Evolutionary conservation across 2,329 filamentous ascomycete species (phyloP).

Genomic region (Penicillium sp.): DNA sequence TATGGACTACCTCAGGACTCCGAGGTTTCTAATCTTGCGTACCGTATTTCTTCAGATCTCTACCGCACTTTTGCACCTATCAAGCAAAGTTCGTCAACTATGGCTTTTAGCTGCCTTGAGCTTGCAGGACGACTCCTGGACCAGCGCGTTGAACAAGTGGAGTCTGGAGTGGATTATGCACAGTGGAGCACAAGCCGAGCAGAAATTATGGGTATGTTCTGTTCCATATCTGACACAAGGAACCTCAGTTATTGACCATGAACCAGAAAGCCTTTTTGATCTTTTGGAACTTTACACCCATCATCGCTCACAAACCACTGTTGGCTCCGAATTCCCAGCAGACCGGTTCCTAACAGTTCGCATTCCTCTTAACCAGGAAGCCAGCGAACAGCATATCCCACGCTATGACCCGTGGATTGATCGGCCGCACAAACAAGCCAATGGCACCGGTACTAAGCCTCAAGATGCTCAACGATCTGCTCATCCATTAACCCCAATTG

Average conservation of each 20-base stretch:
- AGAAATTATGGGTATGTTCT: conserved; percentile 52
- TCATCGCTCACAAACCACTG: conserved; percentile 69
- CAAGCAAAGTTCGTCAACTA: conserved; percentile 82
- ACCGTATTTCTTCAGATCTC: conserved; percentile 80
- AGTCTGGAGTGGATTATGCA: conserved; percentile 50
- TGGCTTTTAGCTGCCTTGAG: conserved; percentile 80
- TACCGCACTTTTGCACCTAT: conserved; percentile 92
- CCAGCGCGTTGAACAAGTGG: conserved; percentile 53
- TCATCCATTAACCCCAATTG: conserved; percentile 48
- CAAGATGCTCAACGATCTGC: conserved; percentile 7
- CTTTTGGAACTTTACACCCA: conserved; percentile 90
- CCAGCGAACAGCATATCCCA: conserved; percentile 60
- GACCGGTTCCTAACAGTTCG: conserved; percentile 82
- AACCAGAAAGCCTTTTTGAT: conserved; percentile 77
- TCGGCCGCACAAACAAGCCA: conserved; percentile 25
- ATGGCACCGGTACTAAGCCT: conserved; percentile 18
- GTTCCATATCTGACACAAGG: conserved; percentile 13
- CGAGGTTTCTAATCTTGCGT: conserved; percentile 65
- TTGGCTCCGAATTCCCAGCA: conserved; percentile 70
- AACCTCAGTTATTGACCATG: conserved; percentile 27
- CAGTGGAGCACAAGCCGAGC: conserved; percentile 48
- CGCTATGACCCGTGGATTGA: conserved; percentile 61
- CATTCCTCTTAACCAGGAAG: conserved; percentile 80
- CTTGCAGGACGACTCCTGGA: conserved; percentile 70
- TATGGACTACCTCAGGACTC: conserved; percentile 54